A percentile compares a stretch with the other conserved stretches of the same genome.
These are phyloP conservation scores for Licmophora abbreviata DNA, from an alignment of 108 stramenopile species.

Conservation along the genomic window DNA sequence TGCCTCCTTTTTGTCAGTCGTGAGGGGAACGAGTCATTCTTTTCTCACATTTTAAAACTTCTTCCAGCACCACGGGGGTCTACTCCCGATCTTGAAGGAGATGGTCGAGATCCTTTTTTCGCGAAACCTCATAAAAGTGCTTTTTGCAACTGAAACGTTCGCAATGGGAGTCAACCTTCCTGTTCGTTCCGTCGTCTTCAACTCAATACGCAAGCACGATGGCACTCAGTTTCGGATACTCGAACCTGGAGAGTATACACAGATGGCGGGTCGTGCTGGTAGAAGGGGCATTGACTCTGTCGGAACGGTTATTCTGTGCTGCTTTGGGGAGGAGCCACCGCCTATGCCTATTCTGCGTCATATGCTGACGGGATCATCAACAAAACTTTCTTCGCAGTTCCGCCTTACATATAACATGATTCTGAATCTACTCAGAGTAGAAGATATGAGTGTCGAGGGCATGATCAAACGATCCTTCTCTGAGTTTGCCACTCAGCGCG, in stretches of 20 bases:
- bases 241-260: conserved; percentile 89
- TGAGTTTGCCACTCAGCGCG: conserved; percentile 92
- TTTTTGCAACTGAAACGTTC: conserved; percentile 98
- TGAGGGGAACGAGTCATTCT: background rate
- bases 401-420: conserved; percentile 97
- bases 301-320: conserved; percentile 66
- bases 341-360: conserved; percentile 49
- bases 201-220: conserved; percentile 92
- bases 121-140: conserved; percentile 85
- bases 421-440: conserved; percentile 88
- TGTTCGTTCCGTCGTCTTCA: conserved; percentile 93
- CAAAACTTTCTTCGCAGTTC: conserved; percentile 86
- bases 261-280: conserved; percentile 98
- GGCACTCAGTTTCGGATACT: conserved; percentile 80
- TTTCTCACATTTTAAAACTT: conserved; percentile 1
- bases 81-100: conserved; percentile 96
- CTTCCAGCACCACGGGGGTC: conserved; percentile 88
- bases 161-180: conserved; percentile 99
- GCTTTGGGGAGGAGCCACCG: conserved; percentile 70
- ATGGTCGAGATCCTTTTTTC: conserved; percentile 94
- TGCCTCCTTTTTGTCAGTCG: too few relatives aligned
- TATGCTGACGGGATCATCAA: conserved; percentile 92
- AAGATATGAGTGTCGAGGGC: conserved; percentile 92
- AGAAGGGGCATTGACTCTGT: conserved; percentile 94
- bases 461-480: conserved; percentile 91